Base-by-base conservation (phyloP, 306 rosid genomes). In the Citrullus colocynthis region DNA sequence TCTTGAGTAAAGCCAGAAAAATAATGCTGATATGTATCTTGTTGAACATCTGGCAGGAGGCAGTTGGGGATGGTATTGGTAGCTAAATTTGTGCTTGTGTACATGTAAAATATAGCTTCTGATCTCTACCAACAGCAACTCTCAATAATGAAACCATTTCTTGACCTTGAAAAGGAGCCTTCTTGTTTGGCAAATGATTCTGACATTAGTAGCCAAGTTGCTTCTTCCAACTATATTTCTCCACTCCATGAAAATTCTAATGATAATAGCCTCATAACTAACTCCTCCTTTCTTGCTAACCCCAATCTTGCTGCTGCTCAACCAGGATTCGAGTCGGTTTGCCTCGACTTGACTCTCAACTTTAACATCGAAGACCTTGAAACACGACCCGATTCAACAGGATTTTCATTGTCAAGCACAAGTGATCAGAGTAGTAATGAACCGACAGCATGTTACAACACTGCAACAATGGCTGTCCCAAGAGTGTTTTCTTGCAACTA, bases 401-500 rank as follows among this genome's bases (percentile, higher is more conserved):
- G 91, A 77, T 80, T 91, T 78, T 86, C 96, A 66, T 81, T 93
- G 84, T 90, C 96, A 51, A 90, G 90, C 88, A 91, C 98, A 7
- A 90, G 92, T 32, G 98, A 52, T 52, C 57, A 91, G 85, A 93
- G 98, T 51, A 91, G 96, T 81, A 91, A 90, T 16, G 96, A 90
- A 34, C 89, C 89, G 59, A 85, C 89, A 17, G 78, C 89, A 5
- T 24, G 49, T 57, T 89, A 81, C 66, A 78, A 85, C n/a, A 85
- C 86, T 11, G 52, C 88, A 44, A 75, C 89, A 28, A 77, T 88
- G 17, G 83, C 82, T 70, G 52, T 37, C 16, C 84, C 90, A 1
- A 79, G 96, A 75, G 92, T 91, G 28, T 93, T 90, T 82, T 80
- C 97, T 28, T 93, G 98, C 88, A 93, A 91, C 74, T 93, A 91